phyloP scores from a whole-genome alignment of 192 early-diverging fungal species.

The Pecoramyces ruminantium region DNA sequence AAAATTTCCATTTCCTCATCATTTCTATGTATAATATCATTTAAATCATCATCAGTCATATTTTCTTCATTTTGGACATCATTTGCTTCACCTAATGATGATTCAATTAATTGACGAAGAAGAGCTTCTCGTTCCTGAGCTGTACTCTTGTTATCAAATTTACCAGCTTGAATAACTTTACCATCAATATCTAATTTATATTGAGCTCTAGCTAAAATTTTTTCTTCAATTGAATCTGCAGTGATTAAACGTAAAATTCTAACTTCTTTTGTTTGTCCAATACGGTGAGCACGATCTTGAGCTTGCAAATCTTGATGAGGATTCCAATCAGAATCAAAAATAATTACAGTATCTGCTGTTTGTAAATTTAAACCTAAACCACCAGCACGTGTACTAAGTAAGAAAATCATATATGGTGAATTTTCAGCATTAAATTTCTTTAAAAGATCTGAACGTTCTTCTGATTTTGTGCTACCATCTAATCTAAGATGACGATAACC shows the following conservation, averaged over 20 bases:
- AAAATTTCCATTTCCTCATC: conserved; percentile 67
- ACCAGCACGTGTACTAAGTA: conserved; percentile 89
- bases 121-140: conserved; percentile 84
- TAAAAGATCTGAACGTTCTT: conserved; percentile 65
- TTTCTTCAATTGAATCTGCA: conserved; percentile 81
- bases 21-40: conserved; percentile 76
- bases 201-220: conserved; percentile 78
- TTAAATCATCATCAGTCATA: conserved; percentile 76
- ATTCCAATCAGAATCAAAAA: conserved; percentile 98
- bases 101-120: conserved; percentile 27
- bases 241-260: conserved; percentile 85
- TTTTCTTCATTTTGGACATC: conserved; percentile 48
- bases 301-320: conserved; percentile 97
- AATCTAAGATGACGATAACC: conserved; percentile 62
- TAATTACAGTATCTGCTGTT: conserved; percentile 93
- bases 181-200: conserved; percentile 94
- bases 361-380: conserved; percentile 92
- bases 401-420: conserved; percentile 69
- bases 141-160: conserved; percentile 93
- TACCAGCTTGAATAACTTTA: conserved; percentile 98
- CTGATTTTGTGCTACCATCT: conserved; percentile 81
- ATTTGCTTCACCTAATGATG: conserved; percentile 30
- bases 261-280: conserved; percentile 96
- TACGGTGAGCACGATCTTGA: conserved; percentile 98
- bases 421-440: conserved; percentile 66